Percentiles rank a stretch among this genome's conserved stretches.
Evolutionary conservation across 2,329 filamentous ascomycete species (phyloP).

Genomic region (Neoarthrinium moseri): DNA sequence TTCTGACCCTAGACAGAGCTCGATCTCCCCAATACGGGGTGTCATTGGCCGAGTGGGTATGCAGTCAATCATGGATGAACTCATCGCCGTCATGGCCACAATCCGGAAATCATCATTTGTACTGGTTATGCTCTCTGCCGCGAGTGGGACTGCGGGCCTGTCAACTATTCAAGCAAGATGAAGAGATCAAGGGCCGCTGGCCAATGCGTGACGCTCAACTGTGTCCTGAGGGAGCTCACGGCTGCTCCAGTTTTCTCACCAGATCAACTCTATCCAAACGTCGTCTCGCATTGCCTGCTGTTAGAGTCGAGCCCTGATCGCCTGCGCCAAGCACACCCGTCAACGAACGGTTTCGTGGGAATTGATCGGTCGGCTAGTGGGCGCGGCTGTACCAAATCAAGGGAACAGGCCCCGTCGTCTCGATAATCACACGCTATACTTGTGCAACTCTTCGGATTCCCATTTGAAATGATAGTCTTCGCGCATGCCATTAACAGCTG

Average conservation of each 20-base stretch:
- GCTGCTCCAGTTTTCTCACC: too few species aligned
- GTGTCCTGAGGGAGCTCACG: too few species aligned
- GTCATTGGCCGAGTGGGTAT: constrained; percentile 1
- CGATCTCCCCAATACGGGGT: background rate
- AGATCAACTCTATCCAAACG: background rate
- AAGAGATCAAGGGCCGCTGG: too few species aligned
- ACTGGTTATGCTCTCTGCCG: background rate
- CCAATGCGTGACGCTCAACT: background rate
- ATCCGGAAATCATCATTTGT: background rate
- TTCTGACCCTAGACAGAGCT: background rate
- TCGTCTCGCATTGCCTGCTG: background rate
- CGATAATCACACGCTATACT: too few species aligned
- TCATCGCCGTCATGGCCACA: background rate
- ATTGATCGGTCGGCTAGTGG: constrained; percentile 4
- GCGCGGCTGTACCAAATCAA: too few species aligned
- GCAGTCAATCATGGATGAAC: constrained; percentile 2
- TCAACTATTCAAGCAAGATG: background rate
- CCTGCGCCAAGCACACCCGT: constrained; percentile 1
- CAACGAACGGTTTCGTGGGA: constrained; percentile 1
- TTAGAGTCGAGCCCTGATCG: constrained; percentile 2
- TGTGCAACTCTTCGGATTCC: too few species aligned
- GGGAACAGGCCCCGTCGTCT: too few species aligned
- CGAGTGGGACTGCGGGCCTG: background rate
- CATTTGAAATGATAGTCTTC: too few species aligned
- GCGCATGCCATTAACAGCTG: background rate